Conservation (phyloP, 331 rosid genomes). For the Phaseolus coccineus region DNA sequence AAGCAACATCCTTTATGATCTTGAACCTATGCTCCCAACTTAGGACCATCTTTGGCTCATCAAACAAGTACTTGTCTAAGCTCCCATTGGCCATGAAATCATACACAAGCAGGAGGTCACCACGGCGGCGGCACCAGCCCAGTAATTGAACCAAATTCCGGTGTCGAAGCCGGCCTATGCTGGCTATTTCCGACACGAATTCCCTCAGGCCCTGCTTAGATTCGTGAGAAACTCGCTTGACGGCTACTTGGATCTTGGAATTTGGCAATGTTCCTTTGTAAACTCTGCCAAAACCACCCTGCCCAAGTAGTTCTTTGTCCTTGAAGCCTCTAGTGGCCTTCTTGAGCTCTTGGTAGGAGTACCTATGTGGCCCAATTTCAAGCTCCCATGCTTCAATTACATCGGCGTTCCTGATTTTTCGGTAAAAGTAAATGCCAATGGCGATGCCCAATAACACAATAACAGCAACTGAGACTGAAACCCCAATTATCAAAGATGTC, state of each 20-base stretch:
- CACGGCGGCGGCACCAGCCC: conserved; percentile 78
- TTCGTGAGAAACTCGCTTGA: conserved; percentile 66
- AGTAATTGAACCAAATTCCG: conserved; percentile 70
- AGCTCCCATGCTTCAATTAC: conserved; percentile 77
- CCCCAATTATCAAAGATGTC: conserved; percentile 42
- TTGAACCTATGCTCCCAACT: conserved; percentile 72
- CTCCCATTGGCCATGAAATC: conserved; percentile 80
- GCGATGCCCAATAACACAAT: conserved; percentile 44
- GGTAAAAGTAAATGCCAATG: conserved; percentile 47
- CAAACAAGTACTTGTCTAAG: conserved; percentile 66
- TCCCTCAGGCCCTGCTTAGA: conserved; percentile 77
- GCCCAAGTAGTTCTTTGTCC: conserved; percentile 69
- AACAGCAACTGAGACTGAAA: conserved; percentile 43
- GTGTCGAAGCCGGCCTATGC: conserved; percentile 77
- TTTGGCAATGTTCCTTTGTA: conserved; percentile 67
- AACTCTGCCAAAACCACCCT: conserved; percentile 78
- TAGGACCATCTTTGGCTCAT: conserved; percentile 50
- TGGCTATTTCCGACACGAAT: conserved; percentile 73
- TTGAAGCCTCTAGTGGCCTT: conserved; percentile 68
- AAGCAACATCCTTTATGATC: conserved; percentile 76
- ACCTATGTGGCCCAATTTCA: conserved; percentile 77
- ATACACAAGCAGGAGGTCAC: conserved; percentile 68
- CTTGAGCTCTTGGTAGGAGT: conserved; percentile 68
- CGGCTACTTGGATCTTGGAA: conserved; percentile 64
- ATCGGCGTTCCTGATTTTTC: conserved; percentile 63